Evolutionary conservation across 2,329 filamentous ascomycete genomes (phyloP).

Genomic region (Talaromyces atroroseus): DNA sequence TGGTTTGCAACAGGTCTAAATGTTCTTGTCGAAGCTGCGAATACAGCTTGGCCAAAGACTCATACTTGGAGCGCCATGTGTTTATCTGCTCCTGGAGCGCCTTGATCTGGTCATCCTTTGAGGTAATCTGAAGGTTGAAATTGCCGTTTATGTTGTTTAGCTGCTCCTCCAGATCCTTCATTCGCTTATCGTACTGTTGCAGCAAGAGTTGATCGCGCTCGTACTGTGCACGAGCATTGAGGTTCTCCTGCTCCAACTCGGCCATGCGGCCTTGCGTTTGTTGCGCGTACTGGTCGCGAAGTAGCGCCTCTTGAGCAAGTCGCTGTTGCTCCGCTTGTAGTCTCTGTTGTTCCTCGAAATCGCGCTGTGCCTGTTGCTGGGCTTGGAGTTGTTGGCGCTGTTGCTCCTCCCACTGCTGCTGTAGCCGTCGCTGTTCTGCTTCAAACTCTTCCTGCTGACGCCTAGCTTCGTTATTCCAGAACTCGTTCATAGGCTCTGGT

Average conservation of each 20-base stretch:
- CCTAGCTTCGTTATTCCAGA: constrained; percentile 91
- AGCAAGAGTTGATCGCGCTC: constrained; percentile 96
- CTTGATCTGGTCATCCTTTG: constrained; percentile 90
- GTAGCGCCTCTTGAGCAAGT: constrained; percentile 80
- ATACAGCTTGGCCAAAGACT: constrained; percentile 92
- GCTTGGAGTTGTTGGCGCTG: constrained; percentile 76
- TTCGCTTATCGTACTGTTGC: constrained; percentile 90
- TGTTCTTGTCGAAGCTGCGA: constrained; percentile 94
- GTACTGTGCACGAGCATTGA: constrained; percentile 90
- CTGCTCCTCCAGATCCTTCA: constrained; percentile 88
- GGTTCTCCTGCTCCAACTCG: constrained; percentile 89
- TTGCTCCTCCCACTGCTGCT: constrained; percentile 79
- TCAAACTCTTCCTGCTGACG: constrained; percentile 93
- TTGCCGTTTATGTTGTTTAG: constrained; percentile 75
- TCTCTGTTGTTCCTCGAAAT: constrained; percentile 96
- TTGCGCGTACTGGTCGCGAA: constrained; percentile 82
- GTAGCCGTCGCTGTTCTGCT: constrained; percentile 82
- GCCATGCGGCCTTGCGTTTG: constrained; percentile 95
- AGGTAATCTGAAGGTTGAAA: constrained; percentile 75
- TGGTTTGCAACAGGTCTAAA: constrained; percentile 88
- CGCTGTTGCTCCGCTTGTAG: constrained; percentile 82
- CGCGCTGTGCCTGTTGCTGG: constrained; percentile 76
- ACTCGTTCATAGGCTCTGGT: constrained; percentile 92
- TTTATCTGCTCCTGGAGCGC: constrained; percentile 95
- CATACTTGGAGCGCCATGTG: constrained; percentile 95